A percentile compares a stretch with the other conserved stretches of the same genome.
These are phyloP conservation scores for Rhizomucor miehei DNA, from an alignment of 371 early-diverging fungal genomes.

Conservation along the genomic window DNA sequence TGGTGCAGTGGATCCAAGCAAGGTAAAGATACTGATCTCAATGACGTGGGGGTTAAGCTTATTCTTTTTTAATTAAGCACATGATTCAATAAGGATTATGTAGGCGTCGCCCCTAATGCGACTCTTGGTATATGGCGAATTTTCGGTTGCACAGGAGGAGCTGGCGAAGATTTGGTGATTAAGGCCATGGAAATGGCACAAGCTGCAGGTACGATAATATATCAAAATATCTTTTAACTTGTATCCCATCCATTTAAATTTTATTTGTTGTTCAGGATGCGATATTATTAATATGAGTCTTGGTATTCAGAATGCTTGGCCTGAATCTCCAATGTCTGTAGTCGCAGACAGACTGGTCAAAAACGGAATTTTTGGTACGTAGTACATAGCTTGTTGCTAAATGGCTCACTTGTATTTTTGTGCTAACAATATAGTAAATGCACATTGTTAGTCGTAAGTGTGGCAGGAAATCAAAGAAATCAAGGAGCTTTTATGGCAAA, in stretches of 20 bases:
- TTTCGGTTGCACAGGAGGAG: constrained; percentile 59
- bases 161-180: constrained; percentile 54
- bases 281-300: constrained; percentile 26
- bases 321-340: constrained; percentile 35
- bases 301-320: constrained; percentile 28
- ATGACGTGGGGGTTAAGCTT: neutral
- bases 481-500: constrained; percentile 45
- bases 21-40: too few relatives aligned
- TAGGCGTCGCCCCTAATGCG: constrained; percentile 60
- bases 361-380: constrained; percentile 23
- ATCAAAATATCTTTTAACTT: constrained; percentile 3
- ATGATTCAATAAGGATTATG: constrained; percentile 15
- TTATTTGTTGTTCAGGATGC: constrained; percentile 15
- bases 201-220: constrained; percentile 30
- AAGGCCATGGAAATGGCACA: constrained; percentile 52
- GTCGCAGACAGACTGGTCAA: constrained; percentile 27
- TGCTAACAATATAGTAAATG: too few relatives aligned
- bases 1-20: constrained; percentile 39
- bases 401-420: too few relatives aligned
- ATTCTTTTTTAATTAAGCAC: neutral
- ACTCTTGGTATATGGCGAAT: constrained; percentile 54
- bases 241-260: neutral
- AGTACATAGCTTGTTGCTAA: too few relatives aligned
- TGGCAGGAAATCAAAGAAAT: constrained; percentile 58
- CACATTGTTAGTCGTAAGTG: constrained; percentile 39